These are phyloP conservation scores for Macrocybe gigantea DNA, from an alignment of 768 basidiomycete genomes.

Conservation along the genomic window DNA sequence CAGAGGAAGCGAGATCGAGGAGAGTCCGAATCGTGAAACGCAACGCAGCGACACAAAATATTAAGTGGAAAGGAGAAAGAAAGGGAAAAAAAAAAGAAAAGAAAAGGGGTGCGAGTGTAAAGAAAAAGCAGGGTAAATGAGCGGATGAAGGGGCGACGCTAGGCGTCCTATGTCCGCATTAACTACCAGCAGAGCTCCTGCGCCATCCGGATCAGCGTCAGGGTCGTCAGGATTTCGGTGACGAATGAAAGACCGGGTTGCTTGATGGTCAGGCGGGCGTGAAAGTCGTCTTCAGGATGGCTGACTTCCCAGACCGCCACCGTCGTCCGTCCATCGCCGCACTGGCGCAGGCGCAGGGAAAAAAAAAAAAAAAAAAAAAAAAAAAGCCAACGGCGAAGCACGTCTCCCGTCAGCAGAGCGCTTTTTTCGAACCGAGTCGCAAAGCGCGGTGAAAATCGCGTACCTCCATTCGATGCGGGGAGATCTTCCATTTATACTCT, in stretches of 20 bases:
- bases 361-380: slow-evolving; percentile 1
- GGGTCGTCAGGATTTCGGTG: slow-evolving; percentile 74
- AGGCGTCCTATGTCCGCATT: not conserved
- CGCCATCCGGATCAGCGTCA: slow-evolving; percentile 70
- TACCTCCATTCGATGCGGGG: slow-evolving; percentile 67
- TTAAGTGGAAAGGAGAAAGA: too few species aligned
- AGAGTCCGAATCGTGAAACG: too few species aligned
- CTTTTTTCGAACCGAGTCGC: not conserved
- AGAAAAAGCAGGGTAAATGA: not conserved
- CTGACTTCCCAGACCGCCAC: slow-evolving; percentile 68
- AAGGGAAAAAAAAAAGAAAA: too few species aligned
- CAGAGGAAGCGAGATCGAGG: too few species aligned
- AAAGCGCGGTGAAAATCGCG: not conserved
- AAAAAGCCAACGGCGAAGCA: not conserved
- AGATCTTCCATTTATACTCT: slow-evolving; percentile 73
- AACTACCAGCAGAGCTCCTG: slow-evolving; percentile 49
- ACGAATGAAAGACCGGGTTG: slow-evolving; percentile 53
- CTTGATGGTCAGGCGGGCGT: slow-evolving; percentile 56
- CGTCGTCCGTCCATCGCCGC: slow-evolving; percentile 53
- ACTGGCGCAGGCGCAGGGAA: slow-evolving; percentile 36
- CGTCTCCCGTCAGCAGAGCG: too few species aligned
- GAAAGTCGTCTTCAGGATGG: slow-evolving; percentile 48
- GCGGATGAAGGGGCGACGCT: not conserved
- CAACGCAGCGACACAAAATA: too few species aligned
- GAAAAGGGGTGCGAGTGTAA: too few species aligned